Evolutionary conservation across 2,329 filamentous ascomycete genomes (phyloP).

Genomic region (Neophaeococcomyces mojaviensis): DNA sequence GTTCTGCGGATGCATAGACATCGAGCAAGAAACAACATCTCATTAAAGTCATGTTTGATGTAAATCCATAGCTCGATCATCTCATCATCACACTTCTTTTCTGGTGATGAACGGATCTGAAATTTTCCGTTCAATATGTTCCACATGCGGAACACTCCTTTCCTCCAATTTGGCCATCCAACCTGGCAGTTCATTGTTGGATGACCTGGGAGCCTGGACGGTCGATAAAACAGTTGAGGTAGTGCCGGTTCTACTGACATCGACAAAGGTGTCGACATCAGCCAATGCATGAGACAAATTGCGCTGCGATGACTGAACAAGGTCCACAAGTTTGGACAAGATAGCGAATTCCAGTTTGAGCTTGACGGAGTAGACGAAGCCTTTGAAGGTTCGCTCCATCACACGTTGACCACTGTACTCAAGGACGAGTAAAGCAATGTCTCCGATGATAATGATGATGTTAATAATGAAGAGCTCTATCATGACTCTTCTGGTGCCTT

Average conservation of each 20-base stretch:
- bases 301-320: conserved; percentile 8
- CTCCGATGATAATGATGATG: conserved; percentile 39
- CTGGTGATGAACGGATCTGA: conserved; percentile 1
- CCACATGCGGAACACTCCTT: too few species aligned
- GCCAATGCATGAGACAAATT: conserved; percentile 3
- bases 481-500: conserved; percentile 38
- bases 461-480: conserved; percentile 49
- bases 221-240: too few species aligned
- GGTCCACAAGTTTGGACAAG: conserved; percentile 38
- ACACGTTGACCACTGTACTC: conserved; percentile 34
- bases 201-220: too few species aligned
- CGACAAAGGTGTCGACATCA: conserved; percentile 9
- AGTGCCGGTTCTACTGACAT: conserved; percentile 2
- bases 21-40: not conserved
- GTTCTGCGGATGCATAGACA: not conserved
- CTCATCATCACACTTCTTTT: not conserved
- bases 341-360: conserved; percentile 51
- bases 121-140: too few species aligned
- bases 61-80: too few species aligned
- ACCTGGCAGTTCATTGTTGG: too few species aligned
- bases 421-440: conserved; percentile 35
- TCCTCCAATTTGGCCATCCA: too few species aligned
- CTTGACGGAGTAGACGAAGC: conserved; percentile 31
- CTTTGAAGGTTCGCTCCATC: conserved; percentile 35
- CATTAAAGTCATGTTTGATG: not conserved